A percentile compares a stretch with the other conserved stretches of the same genome.
Evolutionary conservation across 352 stramenopile genomes (phyloP).

Genomic region (Hyaloperonospora arabidopsidis): DNA sequence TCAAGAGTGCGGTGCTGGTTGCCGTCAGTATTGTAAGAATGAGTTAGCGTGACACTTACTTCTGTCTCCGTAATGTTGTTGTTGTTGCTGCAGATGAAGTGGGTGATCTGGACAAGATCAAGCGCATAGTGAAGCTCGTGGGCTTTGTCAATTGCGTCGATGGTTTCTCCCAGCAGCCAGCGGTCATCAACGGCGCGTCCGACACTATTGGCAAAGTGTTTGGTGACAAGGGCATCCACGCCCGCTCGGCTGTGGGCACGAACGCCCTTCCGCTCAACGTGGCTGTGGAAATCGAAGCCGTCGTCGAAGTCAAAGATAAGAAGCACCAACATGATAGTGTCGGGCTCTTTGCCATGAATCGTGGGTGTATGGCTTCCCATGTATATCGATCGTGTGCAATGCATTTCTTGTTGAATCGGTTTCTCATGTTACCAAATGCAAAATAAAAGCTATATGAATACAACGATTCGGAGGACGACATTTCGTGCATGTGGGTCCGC

Average conservation of each 20-base stretch:
- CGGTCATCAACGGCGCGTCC: slow-evolving; percentile 93
- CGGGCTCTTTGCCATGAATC: too few species aligned
- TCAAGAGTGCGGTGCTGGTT: slow-evolving; percentile 62
- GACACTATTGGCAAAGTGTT: slow-evolving; percentile 91
- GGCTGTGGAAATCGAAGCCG: slow-evolving; percentile 94
- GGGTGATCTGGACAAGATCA: slow-evolving; percentile 90
- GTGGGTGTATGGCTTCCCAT: too few species aligned
- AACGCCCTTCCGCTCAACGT: slow-evolving; percentile 95
- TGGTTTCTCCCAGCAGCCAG: slow-evolving; percentile 87
- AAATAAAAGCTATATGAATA: too few species aligned
- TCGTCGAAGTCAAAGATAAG: slow-evolving; percentile 91
- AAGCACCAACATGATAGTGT: neutral
- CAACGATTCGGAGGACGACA: too few species aligned
- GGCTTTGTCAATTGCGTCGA: slow-evolving; percentile 94
- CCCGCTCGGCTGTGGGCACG: slow-evolving; percentile 92
- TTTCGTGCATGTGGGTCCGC: too few species aligned
- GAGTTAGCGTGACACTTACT: neutral
- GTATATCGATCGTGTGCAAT: too few species aligned
- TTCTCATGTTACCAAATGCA: too few species aligned
- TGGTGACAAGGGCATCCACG: slow-evolving; percentile 83
- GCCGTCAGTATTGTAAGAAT: neutral
- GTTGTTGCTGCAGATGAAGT: slow-evolving; percentile 48
- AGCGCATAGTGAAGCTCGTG: slow-evolving; percentile 92
- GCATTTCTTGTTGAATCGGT: too few species aligned
- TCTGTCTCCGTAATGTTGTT: neutral